Conservation (phyloP, 345 rosid species). For the Leavenworthia alabamica region DNA sequence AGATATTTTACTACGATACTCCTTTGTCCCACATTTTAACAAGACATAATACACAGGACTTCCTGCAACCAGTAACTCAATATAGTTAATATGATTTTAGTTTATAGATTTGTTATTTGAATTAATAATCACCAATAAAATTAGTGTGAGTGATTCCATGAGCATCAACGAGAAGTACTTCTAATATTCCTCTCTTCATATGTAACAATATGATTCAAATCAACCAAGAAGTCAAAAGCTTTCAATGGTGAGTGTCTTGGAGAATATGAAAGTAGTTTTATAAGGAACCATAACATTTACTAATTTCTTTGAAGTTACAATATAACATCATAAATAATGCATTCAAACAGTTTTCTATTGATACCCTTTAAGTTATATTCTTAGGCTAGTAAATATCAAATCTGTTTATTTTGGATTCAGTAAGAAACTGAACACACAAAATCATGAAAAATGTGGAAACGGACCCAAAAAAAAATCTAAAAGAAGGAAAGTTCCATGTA, state of each 20-base stretch:
- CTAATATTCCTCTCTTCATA: slow-evolving; percentile 60
- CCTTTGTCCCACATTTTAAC: slow-evolving; percentile 58
- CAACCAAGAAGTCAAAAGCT: not conserved
- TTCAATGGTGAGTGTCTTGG: not conserved
- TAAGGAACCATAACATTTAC: slow-evolving; percentile 9
- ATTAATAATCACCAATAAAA: slow-evolving; percentile 47
- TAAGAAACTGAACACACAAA: slow-evolving; percentile 5
- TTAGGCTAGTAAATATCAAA: not conserved
- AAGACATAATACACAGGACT: slow-evolving; percentile 51
- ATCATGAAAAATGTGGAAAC: not conserved
- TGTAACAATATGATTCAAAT: not conserved
- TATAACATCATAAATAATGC: not conserved
- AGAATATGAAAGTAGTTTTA: slow-evolving; percentile 7
- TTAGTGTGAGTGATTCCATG: slow-evolving; percentile 66
- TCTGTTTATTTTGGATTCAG: not conserved
- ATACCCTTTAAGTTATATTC: slow-evolving; percentile 2
- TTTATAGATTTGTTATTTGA: too few relatives aligned
- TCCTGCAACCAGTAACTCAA: slow-evolving; percentile 37
- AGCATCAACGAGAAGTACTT: slow-evolving; percentile 76
- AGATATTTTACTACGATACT: slow-evolving; percentile 57
- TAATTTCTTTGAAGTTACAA: slow-evolving; percentile 18
- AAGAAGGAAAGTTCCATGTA: not conserved
- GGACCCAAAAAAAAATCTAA: not conserved
- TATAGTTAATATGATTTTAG: not conserved
- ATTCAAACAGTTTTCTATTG: slow-evolving; percentile 1